phyloP scores from a whole-genome alignment of 2,329 filamentous ascomycete genomes.

The Botryosphaeria dothidea region DNA sequence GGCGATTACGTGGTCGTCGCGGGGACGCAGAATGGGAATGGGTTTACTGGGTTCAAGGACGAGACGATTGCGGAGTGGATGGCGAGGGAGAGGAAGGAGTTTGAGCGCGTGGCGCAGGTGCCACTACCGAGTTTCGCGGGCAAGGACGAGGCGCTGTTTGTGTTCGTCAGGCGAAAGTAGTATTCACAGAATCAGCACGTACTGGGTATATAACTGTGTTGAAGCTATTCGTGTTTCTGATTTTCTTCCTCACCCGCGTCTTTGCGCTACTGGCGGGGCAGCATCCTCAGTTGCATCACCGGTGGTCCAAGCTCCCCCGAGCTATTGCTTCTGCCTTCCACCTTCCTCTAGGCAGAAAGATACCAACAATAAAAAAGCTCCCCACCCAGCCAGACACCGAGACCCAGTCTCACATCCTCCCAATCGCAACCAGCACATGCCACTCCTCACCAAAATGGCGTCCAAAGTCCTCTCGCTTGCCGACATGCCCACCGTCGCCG shows the following conservation, averaged over 20 bases:
- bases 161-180: constrained; percentile 51
- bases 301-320: constrained; percentile 12
- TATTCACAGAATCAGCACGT: not conserved
- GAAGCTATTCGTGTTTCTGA: not conserved
- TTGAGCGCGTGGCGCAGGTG: constrained; percentile 63
- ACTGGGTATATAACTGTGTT: not conserved
- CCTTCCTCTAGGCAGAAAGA: not conserved
- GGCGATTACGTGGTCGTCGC: constrained; percentile 69
- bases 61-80: constrained; percentile 69
- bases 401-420: not conserved
- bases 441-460: constrained; percentile 2
- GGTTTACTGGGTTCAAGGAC: constrained; percentile 69
- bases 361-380: not conserved
- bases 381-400: not conserved
- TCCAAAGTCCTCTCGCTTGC: constrained; percentile 40
- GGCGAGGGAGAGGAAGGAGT: constrained; percentile 56
- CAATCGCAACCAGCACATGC: not conserved
- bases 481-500: constrained; percentile 63
- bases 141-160: constrained; percentile 74
- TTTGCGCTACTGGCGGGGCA: not conserved
- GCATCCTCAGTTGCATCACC: not conserved
- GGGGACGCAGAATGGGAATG: constrained; percentile 73
- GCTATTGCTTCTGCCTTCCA: not conserved
- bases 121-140: constrained; percentile 73
- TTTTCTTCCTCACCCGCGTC: not conserved